Percentiles rank a stretch among this genome's conserved stretches.
phyloP scores from a whole-genome alignment of 345 rosid genomes.

The Rubroshorea leprosula region DNA sequence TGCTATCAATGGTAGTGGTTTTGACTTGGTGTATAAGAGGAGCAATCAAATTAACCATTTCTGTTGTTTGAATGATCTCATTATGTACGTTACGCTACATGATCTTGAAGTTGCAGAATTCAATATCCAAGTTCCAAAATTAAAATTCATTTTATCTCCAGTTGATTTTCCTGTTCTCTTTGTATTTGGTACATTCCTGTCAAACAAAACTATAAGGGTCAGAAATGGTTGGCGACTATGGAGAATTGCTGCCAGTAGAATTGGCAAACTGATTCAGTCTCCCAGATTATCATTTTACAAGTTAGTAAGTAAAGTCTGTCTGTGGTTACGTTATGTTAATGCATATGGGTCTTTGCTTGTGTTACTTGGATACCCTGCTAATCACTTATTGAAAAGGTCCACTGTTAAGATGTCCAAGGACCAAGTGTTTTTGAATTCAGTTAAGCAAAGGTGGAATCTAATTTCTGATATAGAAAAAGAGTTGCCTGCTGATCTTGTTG shows the following conservation, averaged over 20 bases:
- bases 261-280: constrained; percentile 42
- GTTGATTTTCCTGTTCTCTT: constrained; percentile 47
- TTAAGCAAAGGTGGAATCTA: constrained; percentile 49
- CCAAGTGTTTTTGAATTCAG: constrained; percentile 34
- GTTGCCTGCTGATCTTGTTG: constrained; percentile 71
- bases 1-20: constrained; percentile 38
- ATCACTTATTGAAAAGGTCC: constrained; percentile 32
- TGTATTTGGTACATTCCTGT: constrained; percentile 37
- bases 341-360: constrained; percentile 56
- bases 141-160: constrained; percentile 49
- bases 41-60: constrained; percentile 28
- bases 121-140: constrained; percentile 42
- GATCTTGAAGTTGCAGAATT: constrained; percentile 49
- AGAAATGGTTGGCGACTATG: constrained; percentile 73
- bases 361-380: constrained; percentile 49
- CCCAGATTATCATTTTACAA: constrained; percentile 57
- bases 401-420: constrained; percentile 40
- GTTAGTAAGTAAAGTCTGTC: constrained; percentile 34
- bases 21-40: constrained; percentile 50
- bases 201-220: constrained; percentile 33
- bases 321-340: constrained; percentile 69
- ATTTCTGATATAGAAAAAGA: constrained; percentile 57
- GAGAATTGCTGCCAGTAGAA: constrained; percentile 72
- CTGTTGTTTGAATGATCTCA: constrained; percentile 33
- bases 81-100: constrained; percentile 31